Evolutionary conservation across 352 stramenopile species (phyloP).

Genomic region (Globisporangium spiculum): DNA sequence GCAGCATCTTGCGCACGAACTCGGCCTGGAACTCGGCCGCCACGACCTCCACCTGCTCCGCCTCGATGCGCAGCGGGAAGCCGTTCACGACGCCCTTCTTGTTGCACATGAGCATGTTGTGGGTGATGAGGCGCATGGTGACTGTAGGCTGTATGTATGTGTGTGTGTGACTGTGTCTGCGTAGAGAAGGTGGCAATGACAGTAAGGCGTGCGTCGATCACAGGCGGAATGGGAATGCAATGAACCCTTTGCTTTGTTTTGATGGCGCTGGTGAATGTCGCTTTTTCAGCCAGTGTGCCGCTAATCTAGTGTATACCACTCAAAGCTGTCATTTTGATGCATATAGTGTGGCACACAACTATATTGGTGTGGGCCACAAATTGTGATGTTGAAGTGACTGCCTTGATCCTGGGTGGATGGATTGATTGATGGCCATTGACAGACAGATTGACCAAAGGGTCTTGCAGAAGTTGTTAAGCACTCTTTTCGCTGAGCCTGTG

Average conservation of each 20-base stretch:
- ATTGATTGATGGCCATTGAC: background rate
- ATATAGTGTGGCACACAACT: background rate
- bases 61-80: constrained; percentile 90
- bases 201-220: background rate
- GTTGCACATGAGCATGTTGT: constrained; percentile 94
- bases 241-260: constrained; percentile 2
- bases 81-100: constrained; percentile 92
- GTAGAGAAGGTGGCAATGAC: background rate
- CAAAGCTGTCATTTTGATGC: background rate
- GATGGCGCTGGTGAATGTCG: constrained; percentile 1
- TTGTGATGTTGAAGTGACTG: background rate
- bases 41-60: constrained; percentile 77
- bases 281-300: background rate
- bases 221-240: background rate
- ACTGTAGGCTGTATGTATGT: background rate
- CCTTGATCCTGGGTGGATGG: background rate
- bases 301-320: background rate
- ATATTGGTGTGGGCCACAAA: constrained; percentile 1
- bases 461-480: no score
- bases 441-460: background rate
- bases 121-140: constrained; percentile 90
- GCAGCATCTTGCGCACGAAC: constrained; percentile 89
- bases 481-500: background rate
- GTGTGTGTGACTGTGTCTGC: background rate
- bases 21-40: constrained; percentile 77